phyloP scores from a whole-genome alignment of 345 rosid genomes.

The Microthlaspi erraticum region DNA sequence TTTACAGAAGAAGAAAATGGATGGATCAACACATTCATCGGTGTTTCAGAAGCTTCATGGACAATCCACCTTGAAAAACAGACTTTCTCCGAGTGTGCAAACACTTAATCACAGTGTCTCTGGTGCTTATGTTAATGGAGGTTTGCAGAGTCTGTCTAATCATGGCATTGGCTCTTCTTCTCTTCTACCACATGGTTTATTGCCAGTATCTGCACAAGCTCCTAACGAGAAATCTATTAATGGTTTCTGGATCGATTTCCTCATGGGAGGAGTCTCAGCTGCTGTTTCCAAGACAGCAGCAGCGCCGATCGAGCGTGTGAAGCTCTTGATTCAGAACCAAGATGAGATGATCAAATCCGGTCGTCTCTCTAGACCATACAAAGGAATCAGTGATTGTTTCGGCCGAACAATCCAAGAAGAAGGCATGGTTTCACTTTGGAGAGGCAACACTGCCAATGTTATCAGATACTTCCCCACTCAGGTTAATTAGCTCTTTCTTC shows the following conservation, averaged over 20 bases:
- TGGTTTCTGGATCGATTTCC: conserved; percentile 78
- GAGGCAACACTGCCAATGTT: conserved; percentile 92
- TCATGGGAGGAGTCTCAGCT: conserved; percentile 91
- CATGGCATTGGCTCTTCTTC: conserved; percentile 45
- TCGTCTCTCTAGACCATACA: conserved; percentile 80
- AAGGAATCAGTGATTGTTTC: conserved; percentile 83
- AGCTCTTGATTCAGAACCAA: conserved; percentile 89
- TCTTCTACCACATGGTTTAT: conserved; percentile 39
- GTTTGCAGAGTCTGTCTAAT: conserved; percentile 43
- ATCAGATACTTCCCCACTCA: conserved; percentile 93
- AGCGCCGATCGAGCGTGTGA: conserved; percentile 88
- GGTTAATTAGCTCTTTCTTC: conserved; percentile 45
- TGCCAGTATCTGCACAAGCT: conserved; percentile 56
- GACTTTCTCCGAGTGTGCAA: conserved; percentile 48
- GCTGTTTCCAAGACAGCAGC: conserved; percentile 90
- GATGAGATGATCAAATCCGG: conserved; percentile 84
- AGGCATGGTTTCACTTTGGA: conserved; percentile 73
- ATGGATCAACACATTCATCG: conserved; percentile 63
- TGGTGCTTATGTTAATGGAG: conserved; percentile 45
- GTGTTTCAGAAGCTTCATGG: conserved; percentile 59
- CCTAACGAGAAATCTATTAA: conserved; percentile 74
- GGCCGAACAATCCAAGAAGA: conserved; percentile 66
- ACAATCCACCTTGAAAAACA: conserved; percentile 52
- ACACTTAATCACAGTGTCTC: conserved; percentile 19
- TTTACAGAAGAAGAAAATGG: conserved; percentile 49